Evolutionary conservation across 2,329 filamentous ascomycete genomes (phyloP).

Genomic region (Fusarium caatingaense): DNA sequence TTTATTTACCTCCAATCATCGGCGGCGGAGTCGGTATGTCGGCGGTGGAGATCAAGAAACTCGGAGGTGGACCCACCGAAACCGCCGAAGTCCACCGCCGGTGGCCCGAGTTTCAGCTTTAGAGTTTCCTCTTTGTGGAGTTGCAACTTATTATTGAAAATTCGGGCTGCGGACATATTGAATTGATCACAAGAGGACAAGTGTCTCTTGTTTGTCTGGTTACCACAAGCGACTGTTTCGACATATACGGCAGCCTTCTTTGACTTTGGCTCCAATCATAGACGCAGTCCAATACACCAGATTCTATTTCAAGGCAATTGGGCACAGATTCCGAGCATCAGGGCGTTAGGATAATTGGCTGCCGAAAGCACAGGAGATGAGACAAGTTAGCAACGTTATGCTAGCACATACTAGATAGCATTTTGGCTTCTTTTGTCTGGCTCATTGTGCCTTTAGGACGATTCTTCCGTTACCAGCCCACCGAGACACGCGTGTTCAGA

Average conservation of each 20-base stretch:
- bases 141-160: fast-evolving
- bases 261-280: neutral
- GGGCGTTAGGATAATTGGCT: too few species aligned
- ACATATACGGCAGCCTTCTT: neutral
- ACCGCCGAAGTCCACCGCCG: conserved; percentile 45
- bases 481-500: neutral
- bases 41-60: conserved; percentile 31
- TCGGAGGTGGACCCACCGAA: conserved; percentile 38
- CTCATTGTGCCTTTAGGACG: too few species aligned
- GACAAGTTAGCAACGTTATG: too few species aligned
- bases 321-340: too few species aligned
- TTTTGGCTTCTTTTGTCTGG: too few species aligned
- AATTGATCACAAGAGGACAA: neutral
- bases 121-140: neutral
- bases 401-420: too few species aligned
- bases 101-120: neutral
- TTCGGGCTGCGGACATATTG: neutral
- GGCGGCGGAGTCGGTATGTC: conserved; percentile 35
- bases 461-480: too few species aligned
- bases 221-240: neutral
- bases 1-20: conserved; percentile 23
- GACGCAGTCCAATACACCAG: too few species aligned
- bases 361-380: too few species aligned
- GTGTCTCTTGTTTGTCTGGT: neutral
- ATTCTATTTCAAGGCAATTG: too few species aligned